Base-by-base conservation (phyloP, 2,329 filamentous ascomycete genomes). In the Aphanocladium album region DNA sequence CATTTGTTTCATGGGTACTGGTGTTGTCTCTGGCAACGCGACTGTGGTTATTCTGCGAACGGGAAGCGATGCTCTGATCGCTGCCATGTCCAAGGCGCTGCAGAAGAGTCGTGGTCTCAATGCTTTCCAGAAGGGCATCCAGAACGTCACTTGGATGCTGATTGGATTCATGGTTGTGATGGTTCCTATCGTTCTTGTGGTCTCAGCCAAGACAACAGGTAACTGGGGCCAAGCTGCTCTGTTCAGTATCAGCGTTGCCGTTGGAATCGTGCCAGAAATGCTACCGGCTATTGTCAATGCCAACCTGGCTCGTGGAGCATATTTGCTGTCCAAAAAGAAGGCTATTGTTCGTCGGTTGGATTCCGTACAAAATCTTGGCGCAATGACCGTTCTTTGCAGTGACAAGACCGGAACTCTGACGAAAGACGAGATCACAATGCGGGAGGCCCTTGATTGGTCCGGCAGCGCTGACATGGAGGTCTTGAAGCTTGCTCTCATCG, bases 331-430 rank as follows among this genome's bases (percentile, higher is more conserved):
- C 49, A 69, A 68, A 62, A 73, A 74, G 66, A 72, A 73, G 66
- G 69, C 72, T 39, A 68, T 78, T 56, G 71, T 72, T 52, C 68
- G 69, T 62, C 66, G 76, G 60, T 70, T 70, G 35, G 67, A 71
- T 61, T 68, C 67, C 11, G 67, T 71, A 11, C 69, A 71, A 57
- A 69, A 70, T 39, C 57, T 71, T 1, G 69, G 69, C 14, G 69
- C 69, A 30, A 71, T 71, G 67, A 65, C 67, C 5, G 62, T 71
- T 11, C 63, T 71, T 1, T 71, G 69, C 60, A 70, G 69, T 52
- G 69, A 71, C 49, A 71, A 71, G 66, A 71, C 69, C 1, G 69
- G 69, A 30, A 71, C 69, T 0, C 62, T 71, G 27, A 70, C 69
- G 19, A 69, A 67, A 45, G 69, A 71, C 37, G 66, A 70, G 37